Percentiles rank a stretch among this genome's conserved stretches.
Evolutionary conservation across 768 basidiomycete genomes (phyloP).

Genomic region (Astraeus odoratus): DNA sequence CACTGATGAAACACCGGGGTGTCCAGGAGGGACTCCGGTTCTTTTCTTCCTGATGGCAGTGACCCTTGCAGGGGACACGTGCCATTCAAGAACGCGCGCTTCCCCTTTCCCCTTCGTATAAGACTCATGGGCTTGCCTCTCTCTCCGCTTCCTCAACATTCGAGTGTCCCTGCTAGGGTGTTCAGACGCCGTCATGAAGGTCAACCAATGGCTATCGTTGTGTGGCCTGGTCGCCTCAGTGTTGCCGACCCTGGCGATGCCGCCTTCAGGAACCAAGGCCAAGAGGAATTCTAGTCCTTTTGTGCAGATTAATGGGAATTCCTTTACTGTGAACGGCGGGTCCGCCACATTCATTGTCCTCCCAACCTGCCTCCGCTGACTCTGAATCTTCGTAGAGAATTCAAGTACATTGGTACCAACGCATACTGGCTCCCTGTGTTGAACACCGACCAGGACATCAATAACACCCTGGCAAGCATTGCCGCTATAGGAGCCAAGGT

Average conservation of each 20-base stretch:
- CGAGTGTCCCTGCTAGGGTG: conserved; percentile 2
- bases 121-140: not conserved
- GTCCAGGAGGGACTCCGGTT: conserved; percentile 2
- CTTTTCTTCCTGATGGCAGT: conserved; percentile 1
- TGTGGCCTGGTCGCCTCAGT: conserved; percentile 24
- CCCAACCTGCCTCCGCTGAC: conserved; percentile 10
- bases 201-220: conserved; percentile 23
- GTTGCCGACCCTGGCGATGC: conserved; percentile 22
- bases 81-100: not conserved
- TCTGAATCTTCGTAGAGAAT: conserved; percentile 28
- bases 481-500: conserved; percentile 49
- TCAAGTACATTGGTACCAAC: conserved; percentile 49
- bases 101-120: conserved; percentile 12
- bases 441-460: conserved; percentile 50
- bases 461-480: conserved; percentile 51
- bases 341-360: conserved; percentile 10
- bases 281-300: conserved; percentile 33
- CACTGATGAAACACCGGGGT: conserved; percentile 5
- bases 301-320: conserved; percentile 36
- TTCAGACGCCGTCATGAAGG: conserved; percentile 28
- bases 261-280: conserved; percentile 27
- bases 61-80: conserved; percentile 12
- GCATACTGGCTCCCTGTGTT: conserved; percentile 60
- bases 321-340: conserved; percentile 54
- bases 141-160: conserved; percentile 1